Evolutionary conservation across 2,329 filamentous ascomycete species (phyloP).

Genomic region (Clonostachys byssicola): DNA sequence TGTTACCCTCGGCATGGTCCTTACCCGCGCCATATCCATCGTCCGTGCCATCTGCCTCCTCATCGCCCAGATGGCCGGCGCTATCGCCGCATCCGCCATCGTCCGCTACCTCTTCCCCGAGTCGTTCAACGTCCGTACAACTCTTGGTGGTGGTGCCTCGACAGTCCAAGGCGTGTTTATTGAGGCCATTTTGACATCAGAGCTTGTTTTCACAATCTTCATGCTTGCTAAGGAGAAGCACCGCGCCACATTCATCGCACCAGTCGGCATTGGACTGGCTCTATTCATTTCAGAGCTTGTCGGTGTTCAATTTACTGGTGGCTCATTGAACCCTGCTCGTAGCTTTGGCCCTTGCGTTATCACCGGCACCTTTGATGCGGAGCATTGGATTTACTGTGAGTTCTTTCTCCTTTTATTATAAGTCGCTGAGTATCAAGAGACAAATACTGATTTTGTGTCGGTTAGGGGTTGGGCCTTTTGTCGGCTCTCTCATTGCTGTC

Average conservation of each 20-base stretch:
- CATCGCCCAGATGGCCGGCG: slow-evolving; percentile 43
- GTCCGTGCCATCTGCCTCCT: slow-evolving; percentile 42
- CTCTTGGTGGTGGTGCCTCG: slow-evolving; percentile 29
- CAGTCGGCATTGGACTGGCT: slow-evolving; percentile 40
- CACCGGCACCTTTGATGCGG: slow-evolving; percentile 28
- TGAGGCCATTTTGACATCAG: slow-evolving; percentile 41
- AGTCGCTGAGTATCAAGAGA: not conserved
- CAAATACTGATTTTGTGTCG: not conserved
- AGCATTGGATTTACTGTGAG: slow-evolving; percentile 44
- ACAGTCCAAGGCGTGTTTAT: slow-evolving; percentile 42
- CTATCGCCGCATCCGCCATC: slow-evolving; percentile 34
- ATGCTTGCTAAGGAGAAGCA: slow-evolving; percentile 49
- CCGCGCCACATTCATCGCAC: slow-evolving; percentile 39
- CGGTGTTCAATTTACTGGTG: slow-evolving; percentile 43
- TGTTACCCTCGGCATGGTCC: slow-evolving; percentile 44
- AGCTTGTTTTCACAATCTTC: slow-evolving; percentile 43
- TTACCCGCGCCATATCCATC: slow-evolving; percentile 41
- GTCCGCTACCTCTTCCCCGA: slow-evolving; percentile 37
- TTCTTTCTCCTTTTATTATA: not conserved
- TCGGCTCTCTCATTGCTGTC: slow-evolving; percentile 26
- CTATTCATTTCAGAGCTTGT: slow-evolving; percentile 39
- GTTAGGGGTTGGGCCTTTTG: slow-evolving; percentile 23
- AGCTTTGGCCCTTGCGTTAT: slow-evolving; percentile 41
- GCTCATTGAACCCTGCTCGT: slow-evolving; percentile 40
- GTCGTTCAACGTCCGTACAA: slow-evolving; percentile 33